Base-by-base conservation (phyloP, 768 basidiomycete genomes). In the Psilocybe sp. region DNA sequence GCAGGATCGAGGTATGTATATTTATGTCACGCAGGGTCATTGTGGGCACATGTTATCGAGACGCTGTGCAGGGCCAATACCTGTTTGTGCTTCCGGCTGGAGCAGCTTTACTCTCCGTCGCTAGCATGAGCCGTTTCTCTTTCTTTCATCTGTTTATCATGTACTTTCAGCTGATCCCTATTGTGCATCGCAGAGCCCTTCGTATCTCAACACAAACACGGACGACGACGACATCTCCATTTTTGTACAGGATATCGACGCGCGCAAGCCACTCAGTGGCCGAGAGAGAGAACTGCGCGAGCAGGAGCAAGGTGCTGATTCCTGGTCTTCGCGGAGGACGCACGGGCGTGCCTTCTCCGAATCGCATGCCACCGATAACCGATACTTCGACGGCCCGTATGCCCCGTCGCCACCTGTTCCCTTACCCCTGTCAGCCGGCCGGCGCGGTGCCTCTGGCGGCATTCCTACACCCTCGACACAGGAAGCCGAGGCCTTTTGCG, bases 141-240 rank as follows among this genome's bases (percentile, higher is more conserved):
- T n/a, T 34, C 31, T 14, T 35, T 38, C n/a, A 23, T 42, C 12
- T 37, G 10, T 44, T 49, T 43, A 32, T 44, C 34, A 38, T 39
- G 8, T 47, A 18, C 31, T 39, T 48, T 32, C 31, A 2, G n/a
- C 32, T 44, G 16, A 45, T 37, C 12, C 36, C 19, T 7, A 44
- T 35, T 39, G 34, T 28, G 34, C 16, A 14, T 37, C 48, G 13
- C 51, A 53, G 56, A 40, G 49, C 35, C 62, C 79, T 7, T 76
- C 76, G 4, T 78, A 72, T 60, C 63, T 82, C 48, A 73, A 74
- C 45, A 66, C 70, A 1, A 69, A 71, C 40, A 78, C 79, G 5
- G 85, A 90, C 53, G 85, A 90, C 56, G 87, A 89, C 55, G 89
- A 89, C 44, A 81, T 91, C 23, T 88, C 87, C 4, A 71, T 77